Evolutionary conservation across 345 rosid genomes (phyloP).

Genomic region (Cochlearia excelsa): DNA sequence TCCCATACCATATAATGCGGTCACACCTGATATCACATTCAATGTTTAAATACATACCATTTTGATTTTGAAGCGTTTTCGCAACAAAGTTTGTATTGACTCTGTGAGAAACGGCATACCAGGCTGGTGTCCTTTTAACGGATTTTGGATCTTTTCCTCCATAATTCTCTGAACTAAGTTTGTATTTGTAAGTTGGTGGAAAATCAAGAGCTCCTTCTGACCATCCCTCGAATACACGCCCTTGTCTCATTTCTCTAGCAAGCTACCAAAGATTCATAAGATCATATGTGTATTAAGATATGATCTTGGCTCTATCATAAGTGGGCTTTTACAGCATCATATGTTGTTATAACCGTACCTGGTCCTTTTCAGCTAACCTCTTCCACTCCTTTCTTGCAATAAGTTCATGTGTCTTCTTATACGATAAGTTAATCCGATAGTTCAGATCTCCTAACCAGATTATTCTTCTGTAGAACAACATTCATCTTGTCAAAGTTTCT

Average conservation of each 20-base stretch:
- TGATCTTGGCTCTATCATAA: neutral
- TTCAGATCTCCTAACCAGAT: slow-evolving; percentile 93
- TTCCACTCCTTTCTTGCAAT: slow-evolving; percentile 65
- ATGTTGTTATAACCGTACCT: slow-evolving; percentile 43
- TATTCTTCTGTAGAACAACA: slow-evolving; percentile 52
- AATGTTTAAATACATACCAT: slow-evolving; percentile 2
- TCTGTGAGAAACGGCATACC: slow-evolving; percentile 35
- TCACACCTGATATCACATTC: slow-evolving; percentile 56
- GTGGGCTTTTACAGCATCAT: too few species aligned
- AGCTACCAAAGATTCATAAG: slow-evolving; percentile 47
- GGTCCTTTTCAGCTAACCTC: slow-evolving; percentile 63
- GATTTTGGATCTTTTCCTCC: slow-evolving; percentile 60
- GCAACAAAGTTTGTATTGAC: neutral
- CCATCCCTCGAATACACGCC: slow-evolving; percentile 85
- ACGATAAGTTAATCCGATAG: slow-evolving; percentile 74
- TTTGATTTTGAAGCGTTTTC: neutral
- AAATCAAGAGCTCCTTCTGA: slow-evolving; percentile 66
- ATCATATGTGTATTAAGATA: neutral
- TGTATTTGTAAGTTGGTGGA: slow-evolving; percentile 89
- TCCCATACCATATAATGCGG: slow-evolving; percentile 77
- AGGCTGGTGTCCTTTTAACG: slow-evolving; percentile 82
- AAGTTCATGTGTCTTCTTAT: slow-evolving; percentile 61
- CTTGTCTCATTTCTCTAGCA: slow-evolving; percentile 60
- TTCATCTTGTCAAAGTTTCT: neutral
- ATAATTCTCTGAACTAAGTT: slow-evolving; percentile 64